Conservation (phyloP, 176 grass and related monocot species). For the Poa pratensis region DNA sequence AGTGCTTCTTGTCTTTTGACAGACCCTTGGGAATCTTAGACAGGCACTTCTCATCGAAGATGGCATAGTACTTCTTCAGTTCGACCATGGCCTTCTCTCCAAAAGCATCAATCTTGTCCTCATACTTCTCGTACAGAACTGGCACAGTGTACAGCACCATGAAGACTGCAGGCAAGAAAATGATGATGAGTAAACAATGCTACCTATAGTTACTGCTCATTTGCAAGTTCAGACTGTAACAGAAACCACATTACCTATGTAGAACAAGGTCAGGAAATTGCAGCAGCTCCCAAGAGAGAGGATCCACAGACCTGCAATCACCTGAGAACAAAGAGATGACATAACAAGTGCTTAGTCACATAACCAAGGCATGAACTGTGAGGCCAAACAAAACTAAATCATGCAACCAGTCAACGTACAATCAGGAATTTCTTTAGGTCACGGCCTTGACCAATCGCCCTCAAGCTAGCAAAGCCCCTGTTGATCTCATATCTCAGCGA, state of each 20-base stretch:
- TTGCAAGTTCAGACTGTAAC: not conserved
- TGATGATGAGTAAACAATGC: not conserved
- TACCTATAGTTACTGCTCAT: not conserved
- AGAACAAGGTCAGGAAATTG: slow-evolving; percentile 91
- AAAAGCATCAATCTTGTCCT: slow-evolving; percentile 82
- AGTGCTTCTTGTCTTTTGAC: slow-evolving; percentile 75
- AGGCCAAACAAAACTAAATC: not conserved
- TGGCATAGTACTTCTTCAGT: slow-evolving; percentile 78
- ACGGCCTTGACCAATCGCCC: slow-evolving; percentile 73
- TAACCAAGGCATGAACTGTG: not conserved
- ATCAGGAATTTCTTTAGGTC: slow-evolving; percentile 91
- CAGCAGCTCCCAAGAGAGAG: slow-evolving; percentile 81
- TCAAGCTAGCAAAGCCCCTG: slow-evolving; percentile 67
- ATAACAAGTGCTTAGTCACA: not conserved
- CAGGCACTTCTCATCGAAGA: slow-evolving; percentile 77
- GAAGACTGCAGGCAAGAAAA: slow-evolving; percentile 65
- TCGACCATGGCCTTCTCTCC: slow-evolving; percentile 75
- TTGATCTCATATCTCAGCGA: slow-evolving; percentile 85
- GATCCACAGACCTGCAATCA: slow-evolving; percentile 74
- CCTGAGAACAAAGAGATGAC: slow-evolving; percentile 47
- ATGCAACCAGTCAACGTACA: slow-evolving; percentile 48
- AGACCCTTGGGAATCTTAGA: slow-evolving; percentile 82
- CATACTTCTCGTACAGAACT: slow-evolving; percentile 88
- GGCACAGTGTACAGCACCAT: slow-evolving; percentile 83
- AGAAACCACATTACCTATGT: slow-evolving; percentile 61